These are phyloP conservation scores for Gorgonomyces haynaldii DNA, from an alignment of 192 early-diverging fungal species.

Conservation along the genomic window DNA sequence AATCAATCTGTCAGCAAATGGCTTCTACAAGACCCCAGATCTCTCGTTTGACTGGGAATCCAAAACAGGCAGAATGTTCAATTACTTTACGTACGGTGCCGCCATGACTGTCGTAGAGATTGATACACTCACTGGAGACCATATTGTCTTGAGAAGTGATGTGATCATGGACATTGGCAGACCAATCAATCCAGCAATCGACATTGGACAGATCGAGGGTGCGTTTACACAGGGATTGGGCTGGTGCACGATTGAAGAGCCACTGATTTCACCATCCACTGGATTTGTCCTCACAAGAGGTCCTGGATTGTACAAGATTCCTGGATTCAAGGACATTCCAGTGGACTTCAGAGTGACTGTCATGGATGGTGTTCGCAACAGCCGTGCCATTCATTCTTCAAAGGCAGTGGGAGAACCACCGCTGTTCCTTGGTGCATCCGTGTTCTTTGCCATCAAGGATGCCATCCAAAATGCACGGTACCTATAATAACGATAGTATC, in stretches of 20 bases:
- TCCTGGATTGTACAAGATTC: constrained; percentile 82
- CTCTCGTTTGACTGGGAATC: constrained; percentile 62
- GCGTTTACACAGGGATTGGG: constrained; percentile 77
- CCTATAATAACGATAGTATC: constrained; percentile 12
- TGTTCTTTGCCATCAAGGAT: constrained; percentile 69
- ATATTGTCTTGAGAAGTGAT: constrained; percentile 60
- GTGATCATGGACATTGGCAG: constrained; percentile 78
- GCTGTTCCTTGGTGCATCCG: constrained; percentile 66
- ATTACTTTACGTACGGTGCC: constrained; percentile 76
- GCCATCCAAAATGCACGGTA: constrained; percentile 63
- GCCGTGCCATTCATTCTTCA: constrained; percentile 57
- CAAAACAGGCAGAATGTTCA: constrained; percentile 56
- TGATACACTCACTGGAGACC: constrained; percentile 71
- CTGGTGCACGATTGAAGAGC: constrained; percentile 76
- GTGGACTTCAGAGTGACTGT: constrained; percentile 66
- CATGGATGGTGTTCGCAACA: constrained; percentile 38
- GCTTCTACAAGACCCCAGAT: constrained; percentile 79
- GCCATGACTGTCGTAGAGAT: constrained; percentile 77
- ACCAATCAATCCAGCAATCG: constrained; percentile 75
- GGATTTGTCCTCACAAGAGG: constrained; percentile 72
- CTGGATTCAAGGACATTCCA: constrained; percentile 71
- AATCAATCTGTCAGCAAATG: constrained; percentile 64
- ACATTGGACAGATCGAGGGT: constrained; percentile 84
- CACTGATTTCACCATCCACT: constrained; percentile 52
- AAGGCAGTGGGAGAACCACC: constrained; percentile 86